phyloP scores from a whole-genome alignment of 495 filamentous ascomycete species.

The Neohortaea acidophila region DNA sequence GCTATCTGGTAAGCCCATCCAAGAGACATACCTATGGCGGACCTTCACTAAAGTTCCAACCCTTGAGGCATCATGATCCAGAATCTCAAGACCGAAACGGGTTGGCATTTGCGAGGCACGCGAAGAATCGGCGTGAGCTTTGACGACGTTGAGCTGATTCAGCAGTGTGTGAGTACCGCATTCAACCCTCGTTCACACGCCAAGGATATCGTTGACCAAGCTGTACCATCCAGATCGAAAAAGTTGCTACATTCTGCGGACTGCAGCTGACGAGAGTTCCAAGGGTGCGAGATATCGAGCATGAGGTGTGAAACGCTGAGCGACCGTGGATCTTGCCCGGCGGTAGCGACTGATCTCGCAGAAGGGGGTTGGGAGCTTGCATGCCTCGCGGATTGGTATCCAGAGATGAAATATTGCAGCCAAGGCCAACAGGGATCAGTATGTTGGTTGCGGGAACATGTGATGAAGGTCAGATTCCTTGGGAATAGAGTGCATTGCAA shows the following conservation, averaged over 20 bases:
- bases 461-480: too few species aligned
- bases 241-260: slow-evolving; percentile 20
- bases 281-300: slow-evolving; percentile 24
- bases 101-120: slow-evolving; percentile 25
- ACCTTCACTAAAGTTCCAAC: too few species aligned
- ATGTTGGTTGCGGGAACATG: too few species aligned
- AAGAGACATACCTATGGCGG: too few species aligned
- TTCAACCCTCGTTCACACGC: neutral
- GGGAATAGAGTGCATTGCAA: too few species aligned
- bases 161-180: slow-evolving; percentile 22
- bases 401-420: too few species aligned
- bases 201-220: slow-evolving; percentile 2
- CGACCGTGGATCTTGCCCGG: too few species aligned
- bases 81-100: slow-evolving; percentile 23
- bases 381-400: too few species aligned
- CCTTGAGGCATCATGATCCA: slow-evolving; percentile 30
- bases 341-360: too few species aligned
- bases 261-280: slow-evolving; percentile 21
- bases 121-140: slow-evolving; percentile 21
- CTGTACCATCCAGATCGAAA: slow-evolving; percentile 17
- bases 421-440: too few species aligned
- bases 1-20: slow-evolving; percentile 19
- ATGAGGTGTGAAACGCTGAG: too few species aligned
- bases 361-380: too few species aligned
- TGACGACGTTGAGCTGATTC: slow-evolving; percentile 24